phyloP scores from a whole-genome alignment of 2,329 filamentous ascomycete species.

The Blastomyces gilchristii region DNA sequence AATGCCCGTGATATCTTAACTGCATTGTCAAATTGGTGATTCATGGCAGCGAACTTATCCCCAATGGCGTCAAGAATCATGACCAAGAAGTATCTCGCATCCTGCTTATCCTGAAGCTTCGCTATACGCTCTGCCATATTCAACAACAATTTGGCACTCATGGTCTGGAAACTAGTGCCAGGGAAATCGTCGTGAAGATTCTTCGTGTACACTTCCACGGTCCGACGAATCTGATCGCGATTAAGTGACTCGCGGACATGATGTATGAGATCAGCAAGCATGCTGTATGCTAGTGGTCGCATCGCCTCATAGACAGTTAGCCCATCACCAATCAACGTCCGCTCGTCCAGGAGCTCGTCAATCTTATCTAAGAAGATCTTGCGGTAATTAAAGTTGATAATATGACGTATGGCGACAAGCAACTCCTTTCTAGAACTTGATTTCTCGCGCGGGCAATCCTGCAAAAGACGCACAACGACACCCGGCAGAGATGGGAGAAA shows the following conservation, averaged over 20 bases:
- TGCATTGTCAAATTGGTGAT: conserved; percentile 86
- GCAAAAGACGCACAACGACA: conserved; percentile 80
- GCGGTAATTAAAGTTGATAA: conserved; percentile 97
- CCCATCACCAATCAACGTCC: conserved; percentile 88
- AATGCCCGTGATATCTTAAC: conserved; percentile 81
- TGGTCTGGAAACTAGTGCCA: conserved; percentile 97
- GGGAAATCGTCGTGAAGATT: conserved; percentile 94
- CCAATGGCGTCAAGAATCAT: conserved; percentile 97
- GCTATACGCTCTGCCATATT: conserved; percentile 99
- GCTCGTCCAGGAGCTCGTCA: conserved; percentile 85
- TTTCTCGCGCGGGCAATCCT: conserved; percentile 91
- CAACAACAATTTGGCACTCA: conserved; percentile 92
- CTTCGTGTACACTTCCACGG: conserved; percentile 92
- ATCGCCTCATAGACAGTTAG: conserved; percentile 95
- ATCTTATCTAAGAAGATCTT: conserved; percentile 93
- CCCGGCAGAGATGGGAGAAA: conserved; percentile 77
- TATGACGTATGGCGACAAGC: conserved; percentile 90
- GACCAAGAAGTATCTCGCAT: conserved; percentile 89
- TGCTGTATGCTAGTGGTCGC: conserved; percentile 90
- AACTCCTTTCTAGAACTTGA: conserved; percentile 90
- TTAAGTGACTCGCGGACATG: conserved; percentile 84
- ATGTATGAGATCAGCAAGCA: conserved; percentile 96
- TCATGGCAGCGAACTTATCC: conserved; percentile 98
- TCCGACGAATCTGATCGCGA: conserved; percentile 85
- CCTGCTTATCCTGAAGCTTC: conserved; percentile 82